Evolutionary conservation across 176 grass and related monocot genomes (phyloP).

Genomic region (Aegilops sharonensis): DNA sequence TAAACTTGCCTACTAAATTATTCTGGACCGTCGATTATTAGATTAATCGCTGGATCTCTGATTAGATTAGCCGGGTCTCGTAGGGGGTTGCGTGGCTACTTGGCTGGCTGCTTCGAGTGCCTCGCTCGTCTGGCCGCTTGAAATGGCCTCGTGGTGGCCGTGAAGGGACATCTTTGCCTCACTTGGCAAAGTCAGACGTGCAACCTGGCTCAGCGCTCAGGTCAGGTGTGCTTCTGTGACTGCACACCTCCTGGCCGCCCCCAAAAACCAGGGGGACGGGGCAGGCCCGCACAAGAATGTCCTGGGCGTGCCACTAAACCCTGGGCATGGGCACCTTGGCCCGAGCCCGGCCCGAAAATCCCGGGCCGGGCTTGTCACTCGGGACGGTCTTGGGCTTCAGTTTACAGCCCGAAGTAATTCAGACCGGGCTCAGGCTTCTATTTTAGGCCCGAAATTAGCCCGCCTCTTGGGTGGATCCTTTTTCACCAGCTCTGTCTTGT

Average conservation of each 20-base stretch:
- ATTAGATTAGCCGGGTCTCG: not conserved
- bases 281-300: too few species aligned
- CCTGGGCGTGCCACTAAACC: too few species aligned
- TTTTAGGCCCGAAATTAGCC: too few species aligned
- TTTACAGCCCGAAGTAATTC: too few species aligned
- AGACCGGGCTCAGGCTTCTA: too few species aligned
- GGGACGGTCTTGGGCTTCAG: too few species aligned
- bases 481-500: too few species aligned
- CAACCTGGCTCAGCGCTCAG: not conserved
- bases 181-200: not conserved
- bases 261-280: not conserved
- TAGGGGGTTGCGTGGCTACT: constrained; percentile 5
- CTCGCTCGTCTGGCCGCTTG: not conserved
- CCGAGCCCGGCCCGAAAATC: too few species aligned
- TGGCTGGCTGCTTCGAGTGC: not conserved
- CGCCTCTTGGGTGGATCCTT: too few species aligned
- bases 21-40: not conserved
- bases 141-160: constrained; percentile 15
- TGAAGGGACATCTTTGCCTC: not conserved
- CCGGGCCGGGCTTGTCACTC: too few species aligned
- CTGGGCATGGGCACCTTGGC: too few species aligned
- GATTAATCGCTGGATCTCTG: not conserved
- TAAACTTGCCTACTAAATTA: not conserved
- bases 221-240: not conserved
- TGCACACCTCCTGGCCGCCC: not conserved